These are phyloP conservation scores for Neonothopanus nambi DNA, from an alignment of 1,284 basidiomycete species.

Conservation along the genomic window DNA sequence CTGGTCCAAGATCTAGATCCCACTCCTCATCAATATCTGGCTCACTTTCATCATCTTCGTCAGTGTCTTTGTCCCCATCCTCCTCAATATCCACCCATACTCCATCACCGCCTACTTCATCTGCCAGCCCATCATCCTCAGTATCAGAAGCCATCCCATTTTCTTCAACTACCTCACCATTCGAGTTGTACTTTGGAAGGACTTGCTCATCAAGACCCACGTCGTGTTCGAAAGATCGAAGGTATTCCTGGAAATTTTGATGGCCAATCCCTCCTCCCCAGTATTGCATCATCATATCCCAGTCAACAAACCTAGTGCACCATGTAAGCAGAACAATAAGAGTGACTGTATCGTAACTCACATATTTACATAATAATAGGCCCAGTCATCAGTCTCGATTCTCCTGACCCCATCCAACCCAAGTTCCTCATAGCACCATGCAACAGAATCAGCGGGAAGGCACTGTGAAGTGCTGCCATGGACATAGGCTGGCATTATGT, in stretches of 20 bases:
- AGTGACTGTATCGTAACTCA: constrained; percentile 7
- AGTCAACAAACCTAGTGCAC: constrained; percentile 13
- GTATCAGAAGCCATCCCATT: background rate
- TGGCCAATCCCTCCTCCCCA: constrained; percentile 17
- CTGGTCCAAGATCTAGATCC: background rate
- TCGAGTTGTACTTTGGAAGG: background rate
- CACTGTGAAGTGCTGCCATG: constrained; percentile 20
- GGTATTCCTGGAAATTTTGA: background rate
- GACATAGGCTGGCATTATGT: constrained; percentile 7
- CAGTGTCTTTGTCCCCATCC: background rate
- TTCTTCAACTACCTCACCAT: background rate
- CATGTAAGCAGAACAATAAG: background rate
- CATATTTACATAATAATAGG: constrained; percentile 18
- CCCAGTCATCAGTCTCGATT: constrained; percentile 23
- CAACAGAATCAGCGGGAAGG: constrained; percentile 4
- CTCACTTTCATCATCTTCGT: background rate
- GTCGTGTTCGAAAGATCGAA: background rate
- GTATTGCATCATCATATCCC: constrained; percentile 16
- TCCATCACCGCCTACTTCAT: background rate
- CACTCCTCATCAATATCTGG: background rate
- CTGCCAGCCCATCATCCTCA: background rate
- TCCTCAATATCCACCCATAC: background rate
- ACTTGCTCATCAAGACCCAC: background rate
- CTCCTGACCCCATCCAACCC: background rate
- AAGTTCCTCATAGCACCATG: background rate